Conservation (phyloP, 371 early-diverging fungal species). For the Actinomortierella ambigua region DNA sequence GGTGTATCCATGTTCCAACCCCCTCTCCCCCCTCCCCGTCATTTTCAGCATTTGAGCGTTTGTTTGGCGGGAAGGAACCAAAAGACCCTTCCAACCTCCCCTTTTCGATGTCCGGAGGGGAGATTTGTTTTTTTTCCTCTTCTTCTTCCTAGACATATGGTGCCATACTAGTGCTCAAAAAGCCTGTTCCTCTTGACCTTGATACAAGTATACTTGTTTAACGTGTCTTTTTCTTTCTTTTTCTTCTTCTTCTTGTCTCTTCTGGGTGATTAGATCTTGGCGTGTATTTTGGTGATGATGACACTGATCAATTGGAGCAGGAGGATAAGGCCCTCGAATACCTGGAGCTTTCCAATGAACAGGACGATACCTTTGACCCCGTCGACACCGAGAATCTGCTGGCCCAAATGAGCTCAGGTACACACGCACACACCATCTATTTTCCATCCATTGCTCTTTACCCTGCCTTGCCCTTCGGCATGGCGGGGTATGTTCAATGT, state of each 20-base stretch:
- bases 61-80: too few species aligned
- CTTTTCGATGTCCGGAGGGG: too few species aligned
- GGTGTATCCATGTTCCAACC: not conserved
- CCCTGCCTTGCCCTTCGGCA: not conserved
- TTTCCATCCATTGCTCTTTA: too few species aligned
- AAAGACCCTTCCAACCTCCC: too few species aligned
- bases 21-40: too few species aligned
- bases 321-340: conserved; percentile 42
- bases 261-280: conserved; percentile 30
- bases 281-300: conserved; percentile 42
- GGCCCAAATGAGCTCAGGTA: conserved; percentile 43
- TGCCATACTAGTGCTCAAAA: too few species aligned
- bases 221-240: not conserved
- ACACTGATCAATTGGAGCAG: conserved; percentile 31
- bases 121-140: too few species aligned
- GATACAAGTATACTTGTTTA: not conserved
- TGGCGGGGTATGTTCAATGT: too few species aligned
- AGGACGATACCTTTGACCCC: conserved; percentile 38
- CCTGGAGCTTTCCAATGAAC: conserved; percentile 30
- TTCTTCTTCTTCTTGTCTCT: not conserved
- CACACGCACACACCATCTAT: too few species aligned
- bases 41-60: too few species aligned
- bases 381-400: conserved; percentile 40
- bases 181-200: not conserved
- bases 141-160: too few species aligned